A percentile compares a stretch with the other conserved stretches of the same genome.
Conservation (phyloP, 2,329 filamentous ascomycete species). For the Aspergillus sp. region DNA sequence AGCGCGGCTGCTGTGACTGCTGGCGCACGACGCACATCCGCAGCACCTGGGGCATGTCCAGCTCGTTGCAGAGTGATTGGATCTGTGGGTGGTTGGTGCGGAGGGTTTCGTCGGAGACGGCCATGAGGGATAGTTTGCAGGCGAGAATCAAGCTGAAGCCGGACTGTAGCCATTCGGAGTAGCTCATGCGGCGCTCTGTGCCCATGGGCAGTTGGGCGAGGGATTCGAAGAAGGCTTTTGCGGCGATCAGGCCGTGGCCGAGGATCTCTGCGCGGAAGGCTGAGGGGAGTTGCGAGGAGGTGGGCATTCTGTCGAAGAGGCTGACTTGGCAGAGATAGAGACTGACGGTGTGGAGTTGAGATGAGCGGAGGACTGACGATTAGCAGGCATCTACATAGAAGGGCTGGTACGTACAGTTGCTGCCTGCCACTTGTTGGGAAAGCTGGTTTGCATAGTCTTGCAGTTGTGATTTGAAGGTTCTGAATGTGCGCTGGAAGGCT, state of each 20-base stretch:
- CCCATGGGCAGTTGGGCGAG: constrained; percentile 36
- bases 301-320: constrained; percentile 24
- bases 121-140: constrained; percentile 10
- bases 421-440: neutral
- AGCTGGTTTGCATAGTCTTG: neutral
- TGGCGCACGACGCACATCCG: neutral
- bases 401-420: neutral
- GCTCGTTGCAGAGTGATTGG: neutral
- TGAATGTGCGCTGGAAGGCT: constrained; percentile 2
- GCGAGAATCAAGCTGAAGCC: constrained; percentile 27
- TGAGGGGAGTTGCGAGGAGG: neutral
- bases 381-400: neutral
- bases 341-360: constrained; percentile 41
- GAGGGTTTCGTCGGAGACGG: neutral
- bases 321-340: constrained; percentile 42
- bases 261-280: constrained; percentile 13
- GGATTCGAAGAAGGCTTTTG: constrained; percentile 7
- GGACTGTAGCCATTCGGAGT: constrained; percentile 43
- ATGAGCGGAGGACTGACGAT: constrained; percentile 29
- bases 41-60: neutral
- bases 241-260: constrained; percentile 12
- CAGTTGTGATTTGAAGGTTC: neutral
- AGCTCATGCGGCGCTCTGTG: constrained; percentile 37
- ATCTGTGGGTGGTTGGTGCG: neutral
- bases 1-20: neutral